Percentiles rank a stretch among this genome's conserved stretches.
Conservation (phyloP, 108 stramenopile species). For the Mayamaea pseudoterrestris region DNA sequence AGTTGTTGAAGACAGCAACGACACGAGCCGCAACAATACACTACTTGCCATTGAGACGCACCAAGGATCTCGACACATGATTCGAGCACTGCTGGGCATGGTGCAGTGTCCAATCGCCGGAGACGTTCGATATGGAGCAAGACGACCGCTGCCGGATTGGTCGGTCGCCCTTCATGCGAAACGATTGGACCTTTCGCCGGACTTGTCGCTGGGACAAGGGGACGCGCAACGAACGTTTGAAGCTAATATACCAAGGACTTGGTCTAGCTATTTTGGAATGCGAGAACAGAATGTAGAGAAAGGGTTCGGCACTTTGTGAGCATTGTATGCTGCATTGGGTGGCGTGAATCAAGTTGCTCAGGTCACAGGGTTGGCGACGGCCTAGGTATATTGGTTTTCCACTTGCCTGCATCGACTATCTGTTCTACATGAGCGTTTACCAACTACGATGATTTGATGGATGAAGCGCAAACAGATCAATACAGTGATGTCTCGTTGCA, state of each 20-base stretch:
- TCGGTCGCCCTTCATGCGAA: slow-evolving; percentile 78
- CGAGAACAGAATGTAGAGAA: background rate
- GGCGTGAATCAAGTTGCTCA: no score
- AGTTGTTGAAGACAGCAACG: no score
- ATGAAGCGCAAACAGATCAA: no score
- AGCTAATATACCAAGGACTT: background rate
- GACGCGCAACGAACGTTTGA: background rate
- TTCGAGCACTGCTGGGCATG: slow-evolving; percentile 62
- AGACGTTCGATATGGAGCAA: slow-evolving; percentile 63
- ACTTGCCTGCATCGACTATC: no score
- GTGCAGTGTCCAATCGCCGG: slow-evolving; percentile 46
- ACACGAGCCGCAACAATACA: no score
- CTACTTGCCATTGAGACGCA: slow-evolving; percentile 37
- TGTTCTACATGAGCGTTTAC: no score
- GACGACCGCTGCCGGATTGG: slow-evolving; percentile 42
- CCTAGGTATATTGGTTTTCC: no score
- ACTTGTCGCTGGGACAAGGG: slow-evolving; percentile 24
- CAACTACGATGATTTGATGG: no score
- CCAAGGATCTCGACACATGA: slow-evolving; percentile 72
- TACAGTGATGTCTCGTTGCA: no score
- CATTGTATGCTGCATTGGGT: no score
- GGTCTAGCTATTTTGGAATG: background rate
- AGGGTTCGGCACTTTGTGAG: no score
- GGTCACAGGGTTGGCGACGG: no score
- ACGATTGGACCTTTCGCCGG: slow-evolving; percentile 35